Percentiles rank a stretch among this genome's conserved stretches.
Evolutionary conservation across 2,329 filamentous ascomycete genomes (phyloP).

Genomic region (Didymosphaeria variabile): DNA sequence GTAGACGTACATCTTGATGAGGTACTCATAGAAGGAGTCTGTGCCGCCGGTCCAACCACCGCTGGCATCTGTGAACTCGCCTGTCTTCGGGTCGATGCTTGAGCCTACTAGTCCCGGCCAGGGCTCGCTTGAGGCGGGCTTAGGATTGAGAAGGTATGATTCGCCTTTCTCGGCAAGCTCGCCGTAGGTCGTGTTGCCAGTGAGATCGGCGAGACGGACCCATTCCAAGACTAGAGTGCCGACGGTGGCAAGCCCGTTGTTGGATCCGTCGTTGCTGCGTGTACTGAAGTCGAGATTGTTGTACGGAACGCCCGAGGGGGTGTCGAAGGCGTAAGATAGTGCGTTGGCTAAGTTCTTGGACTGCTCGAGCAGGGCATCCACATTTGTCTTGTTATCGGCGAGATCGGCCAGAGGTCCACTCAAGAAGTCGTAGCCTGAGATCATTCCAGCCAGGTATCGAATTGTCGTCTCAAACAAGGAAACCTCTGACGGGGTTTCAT

Average conservation of each 20-base stretch:
- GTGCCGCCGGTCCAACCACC: conserved; percentile 82
- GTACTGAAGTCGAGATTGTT: conserved; percentile 72
- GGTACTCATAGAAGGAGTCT: conserved; percentile 88
- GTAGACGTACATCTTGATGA: conserved; percentile 91
- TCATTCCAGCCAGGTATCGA: conserved; percentile 81
- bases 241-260: conserved; percentile 78
- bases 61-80: conserved; percentile 70
- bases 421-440: conserved; percentile 80
- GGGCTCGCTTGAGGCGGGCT: conserved; percentile 70
- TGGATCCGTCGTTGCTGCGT: conserved; percentile 56
- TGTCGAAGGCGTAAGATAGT: conserved; percentile 81
- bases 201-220: conserved; percentile 80
- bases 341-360: conserved; percentile 74
- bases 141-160: conserved; percentile 72
- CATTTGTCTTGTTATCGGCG: conserved; percentile 56
- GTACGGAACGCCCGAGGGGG: conserved; percentile 76
- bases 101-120: conserved; percentile 81
- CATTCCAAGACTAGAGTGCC: conserved; percentile 86
- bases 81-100: conserved; percentile 70
- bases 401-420: conserved; percentile 69
- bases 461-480: conserved; percentile 93
- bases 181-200: conserved; percentile 72
- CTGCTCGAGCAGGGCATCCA: conserved; percentile 71
- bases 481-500: conserved; percentile 64
- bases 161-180: conserved; percentile 73